These are phyloP conservation scores for Nakazawaea ernobii DNA, from an alignment of 805 yeast species.

Conservation along the genomic window DNA sequence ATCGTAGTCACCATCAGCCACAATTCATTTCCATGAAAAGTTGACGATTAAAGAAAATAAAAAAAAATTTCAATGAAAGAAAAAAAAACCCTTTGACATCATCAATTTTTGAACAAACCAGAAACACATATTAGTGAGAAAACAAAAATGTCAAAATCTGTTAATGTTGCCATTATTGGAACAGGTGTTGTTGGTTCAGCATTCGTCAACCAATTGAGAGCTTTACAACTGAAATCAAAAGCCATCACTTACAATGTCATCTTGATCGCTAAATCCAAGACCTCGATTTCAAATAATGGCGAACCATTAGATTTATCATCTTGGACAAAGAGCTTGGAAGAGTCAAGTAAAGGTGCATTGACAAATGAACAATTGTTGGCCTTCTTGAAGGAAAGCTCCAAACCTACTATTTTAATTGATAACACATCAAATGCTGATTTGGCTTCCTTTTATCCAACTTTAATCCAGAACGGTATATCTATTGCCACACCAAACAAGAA, in stretches of 20 bases:
- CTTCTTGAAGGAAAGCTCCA: conserved; percentile 58
- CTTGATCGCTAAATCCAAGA: conserved; percentile 68
- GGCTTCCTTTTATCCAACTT: conserved; percentile 71
- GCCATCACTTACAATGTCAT: conserved; percentile 69
- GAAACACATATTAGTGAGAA: no score
- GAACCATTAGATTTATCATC: conserved; percentile 58
- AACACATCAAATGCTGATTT: conserved; percentile 83
- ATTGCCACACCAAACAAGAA: conserved; percentile 98
- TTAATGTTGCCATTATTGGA: conserved; percentile 70
- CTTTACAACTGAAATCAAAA: conserved; percentile 39
- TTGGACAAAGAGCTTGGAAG: conserved; percentile 46
- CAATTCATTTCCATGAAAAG: no score
- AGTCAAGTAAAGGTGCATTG: conserved; percentile 44
- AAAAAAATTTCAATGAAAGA: not conserved
- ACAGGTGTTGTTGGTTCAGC: conserved; percentile 96
- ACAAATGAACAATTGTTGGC: conserved; percentile 52
- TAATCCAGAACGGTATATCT: conserved; percentile 74
- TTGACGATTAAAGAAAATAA: no score
- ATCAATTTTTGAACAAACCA: not conserved
- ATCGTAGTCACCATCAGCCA: no score
- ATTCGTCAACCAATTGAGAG: conserved; percentile 73
- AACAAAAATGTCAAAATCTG: conserved; percentile 42
- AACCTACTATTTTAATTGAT: conserved; percentile 83
- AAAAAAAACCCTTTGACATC: not conserved
- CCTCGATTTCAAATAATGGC: conserved; percentile 67